Base-by-base conservation (phyloP, 352 stramenopile genomes). In the Globisporangium middletonii region DNA sequence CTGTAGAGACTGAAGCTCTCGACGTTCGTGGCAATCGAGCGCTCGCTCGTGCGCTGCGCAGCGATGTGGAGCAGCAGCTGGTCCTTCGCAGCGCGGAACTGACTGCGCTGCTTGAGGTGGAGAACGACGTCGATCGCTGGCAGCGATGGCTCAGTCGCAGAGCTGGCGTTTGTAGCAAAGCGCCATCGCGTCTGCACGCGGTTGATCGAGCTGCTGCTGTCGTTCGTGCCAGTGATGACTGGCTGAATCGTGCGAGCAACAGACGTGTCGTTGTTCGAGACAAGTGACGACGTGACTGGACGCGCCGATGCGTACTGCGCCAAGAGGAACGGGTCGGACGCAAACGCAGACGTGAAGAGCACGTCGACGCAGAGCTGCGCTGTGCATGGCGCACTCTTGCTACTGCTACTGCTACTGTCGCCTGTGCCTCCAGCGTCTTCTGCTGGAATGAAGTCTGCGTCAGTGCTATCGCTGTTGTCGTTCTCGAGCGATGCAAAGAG, bases 1-100 rank as follows among this genome's bases (percentile, higher is more conserved):
- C 69, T 66, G 51, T 77, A 77, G 1, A 74, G 9, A 11, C 49
- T 64, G 43, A 62, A 75, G 30, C 55, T 55, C 27, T 75, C 69
- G 2, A 77, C 57, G 3, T 48, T 38, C 0, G 63, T 64, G 15
- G 50, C 49, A 8, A 27, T 43, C 26, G 55, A 55, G 19, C 38
- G 19, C 16, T 23, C 43, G 49, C n/a, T 56, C 30, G 23, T 43
- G 7, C 50, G 55, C 8, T 26, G 23, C 19, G 35, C 49, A 15
- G 52, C 59, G n/a, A 73, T 35, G 33, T 74, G 69, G 4, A 77
- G 4, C 0, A 75, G 18, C 8, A 75, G 44, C 45, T 77, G 60
- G 42, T 77, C 67, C 27, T 71, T 54, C 19, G 15, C 33, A 3
- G 63, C 62, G 3, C 54, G 49, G 8, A 59, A 57, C 33, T 77